These are phyloP conservation scores for Fragilariopsis cylindrus DNA, from an alignment of 108 stramenopile genomes.

Conservation along the genomic window DNA sequence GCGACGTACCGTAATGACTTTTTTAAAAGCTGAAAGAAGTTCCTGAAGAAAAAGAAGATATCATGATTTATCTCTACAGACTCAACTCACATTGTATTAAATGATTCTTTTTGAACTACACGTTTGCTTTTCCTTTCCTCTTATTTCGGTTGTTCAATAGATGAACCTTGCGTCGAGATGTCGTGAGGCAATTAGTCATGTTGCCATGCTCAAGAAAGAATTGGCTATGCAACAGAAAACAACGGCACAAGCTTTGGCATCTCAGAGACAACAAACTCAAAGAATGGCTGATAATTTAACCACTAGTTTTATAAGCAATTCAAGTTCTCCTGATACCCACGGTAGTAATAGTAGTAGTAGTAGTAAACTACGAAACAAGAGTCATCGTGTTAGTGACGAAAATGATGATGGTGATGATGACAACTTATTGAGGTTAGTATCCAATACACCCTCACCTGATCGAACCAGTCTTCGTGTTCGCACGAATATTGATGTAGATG, in stretches of 20 bases:
- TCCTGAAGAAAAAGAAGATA: background rate
- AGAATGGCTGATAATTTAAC: conserved; percentile 32
- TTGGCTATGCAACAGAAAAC: conserved; percentile 56
- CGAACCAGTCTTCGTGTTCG: background rate
- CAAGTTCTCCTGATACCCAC: conserved; percentile 5
- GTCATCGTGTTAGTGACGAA: background rate
- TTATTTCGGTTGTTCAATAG: conserved; percentile 9
- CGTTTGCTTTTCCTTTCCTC: background rate
- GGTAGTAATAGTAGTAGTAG: background rate
- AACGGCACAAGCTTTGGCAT: conserved; percentile 44
- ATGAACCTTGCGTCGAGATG: conserved; percentile 80
- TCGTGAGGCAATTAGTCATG: conserved; percentile 72
- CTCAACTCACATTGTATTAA: conserved; percentile 2
- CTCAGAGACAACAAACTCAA: conserved; percentile 41
- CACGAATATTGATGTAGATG: background rate
- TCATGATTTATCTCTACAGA: background rate
- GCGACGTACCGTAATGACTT: background rate
- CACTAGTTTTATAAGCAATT: conserved; percentile 10
- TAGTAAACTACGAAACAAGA: background rate
- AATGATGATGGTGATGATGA: conserved; percentile 5
- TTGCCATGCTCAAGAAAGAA: conserved; percentile 67
- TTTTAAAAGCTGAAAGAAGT: background rate
- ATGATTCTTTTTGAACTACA: background rate
- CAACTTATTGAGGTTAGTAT: background rate
- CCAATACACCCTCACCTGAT: conserved; percentile 12